phyloP scores from a whole-genome alignment of 2,329 filamentous ascomycete species.

The Pseudogymnoascus sp. region DNA sequence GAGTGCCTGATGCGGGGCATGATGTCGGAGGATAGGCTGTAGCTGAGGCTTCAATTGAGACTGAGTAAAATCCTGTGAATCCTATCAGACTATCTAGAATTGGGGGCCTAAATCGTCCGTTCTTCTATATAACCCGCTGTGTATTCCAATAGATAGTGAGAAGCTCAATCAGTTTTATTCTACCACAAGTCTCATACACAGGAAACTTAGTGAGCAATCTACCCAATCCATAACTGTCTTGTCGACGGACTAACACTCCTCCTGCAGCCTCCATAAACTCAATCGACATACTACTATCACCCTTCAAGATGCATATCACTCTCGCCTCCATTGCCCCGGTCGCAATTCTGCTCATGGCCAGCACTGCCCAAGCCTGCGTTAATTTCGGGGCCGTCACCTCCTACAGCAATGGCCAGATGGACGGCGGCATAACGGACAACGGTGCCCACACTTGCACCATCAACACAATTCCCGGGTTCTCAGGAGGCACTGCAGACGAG shows the following conservation, averaged over 20 bases:
- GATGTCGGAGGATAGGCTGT: neutral
- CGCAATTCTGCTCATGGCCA: neutral
- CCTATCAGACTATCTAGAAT: neutral
- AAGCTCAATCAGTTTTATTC: neutral
- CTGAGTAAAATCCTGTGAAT: neutral
- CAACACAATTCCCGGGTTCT: neutral
- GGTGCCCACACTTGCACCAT: neutral
- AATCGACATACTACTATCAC: neutral
- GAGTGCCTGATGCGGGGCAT: neutral
- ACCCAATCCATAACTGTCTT: neutral
- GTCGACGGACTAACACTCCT: neutral
- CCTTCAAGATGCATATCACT: neutral
- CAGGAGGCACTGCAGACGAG: neutral
- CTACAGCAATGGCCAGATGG: neutral
- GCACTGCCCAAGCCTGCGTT: neutral
- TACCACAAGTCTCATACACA: neutral
- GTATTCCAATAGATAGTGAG: neutral
- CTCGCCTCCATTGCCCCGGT: neutral
- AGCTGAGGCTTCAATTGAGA: neutral
- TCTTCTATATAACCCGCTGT: neutral
- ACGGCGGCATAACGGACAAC: neutral
- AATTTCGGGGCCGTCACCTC: neutral
- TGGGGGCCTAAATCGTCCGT: neutral
- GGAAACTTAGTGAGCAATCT: neutral
- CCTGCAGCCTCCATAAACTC: neutral